Conservation (phyloP, 1,284 basidiomycete genomes). For the Pterulicium gracile region DNA sequence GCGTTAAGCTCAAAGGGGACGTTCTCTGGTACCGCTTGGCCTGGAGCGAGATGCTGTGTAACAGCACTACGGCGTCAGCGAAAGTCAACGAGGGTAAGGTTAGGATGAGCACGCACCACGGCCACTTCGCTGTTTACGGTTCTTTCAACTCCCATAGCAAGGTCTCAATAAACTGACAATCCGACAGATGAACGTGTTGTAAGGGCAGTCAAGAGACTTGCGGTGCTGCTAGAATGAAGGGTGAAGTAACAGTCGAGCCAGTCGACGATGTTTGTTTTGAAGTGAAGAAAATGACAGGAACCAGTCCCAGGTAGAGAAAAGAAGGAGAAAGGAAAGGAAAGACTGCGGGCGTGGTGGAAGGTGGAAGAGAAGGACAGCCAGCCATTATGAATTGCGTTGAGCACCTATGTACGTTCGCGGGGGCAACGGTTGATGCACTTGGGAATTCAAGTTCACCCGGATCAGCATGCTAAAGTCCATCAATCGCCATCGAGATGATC, state of each 20-base stretch:
- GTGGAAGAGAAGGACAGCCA: not conserved
- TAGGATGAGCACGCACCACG: conserved; percentile 13
- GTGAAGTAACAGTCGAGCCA: not conserved
- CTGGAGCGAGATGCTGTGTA: conserved; percentile 21
- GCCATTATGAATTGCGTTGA: not conserved
- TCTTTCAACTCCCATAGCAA: not conserved
- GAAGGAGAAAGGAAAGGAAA: not conserved
- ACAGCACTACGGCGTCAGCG: not conserved
- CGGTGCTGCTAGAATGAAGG: not conserved
- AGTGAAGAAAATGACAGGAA: not conserved
- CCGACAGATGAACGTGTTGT: not conserved
- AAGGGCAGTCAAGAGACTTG: not conserved
- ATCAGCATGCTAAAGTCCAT: too few relatives aligned
- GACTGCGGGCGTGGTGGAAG: not conserved
- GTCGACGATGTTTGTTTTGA: not conserved
- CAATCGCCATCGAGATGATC: too few relatives aligned
- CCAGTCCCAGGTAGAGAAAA: not conserved
- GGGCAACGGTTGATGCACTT: too few relatives aligned
- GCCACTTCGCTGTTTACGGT: conserved; percentile 13
- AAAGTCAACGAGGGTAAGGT: not conserved
- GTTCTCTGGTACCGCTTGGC: conserved; percentile 16
- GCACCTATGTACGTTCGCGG: too few relatives aligned
- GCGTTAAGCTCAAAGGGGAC: conserved; percentile 25
- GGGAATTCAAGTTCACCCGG: too few relatives aligned
- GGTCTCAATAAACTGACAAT: not conserved